Percentiles rank a stretch among this genome's conserved stretches.
Conservation (phyloP, 352 stramenopile genomes). For the Globisporangium heterothallicum region DNA sequence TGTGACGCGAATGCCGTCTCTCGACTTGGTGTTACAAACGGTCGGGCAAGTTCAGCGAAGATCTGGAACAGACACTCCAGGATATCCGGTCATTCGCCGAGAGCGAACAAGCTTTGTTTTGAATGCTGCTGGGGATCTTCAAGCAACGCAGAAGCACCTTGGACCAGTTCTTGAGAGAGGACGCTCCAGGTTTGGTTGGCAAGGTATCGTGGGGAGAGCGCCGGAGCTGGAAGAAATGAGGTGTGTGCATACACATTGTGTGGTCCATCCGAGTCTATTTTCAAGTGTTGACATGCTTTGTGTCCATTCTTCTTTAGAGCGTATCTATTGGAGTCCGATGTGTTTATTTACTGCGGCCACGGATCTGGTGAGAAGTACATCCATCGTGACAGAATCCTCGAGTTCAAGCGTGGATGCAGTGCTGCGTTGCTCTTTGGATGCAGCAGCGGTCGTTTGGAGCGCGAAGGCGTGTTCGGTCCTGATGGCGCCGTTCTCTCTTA, state of each 20-base stretch:
- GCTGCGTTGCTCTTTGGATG: constrained; percentile 96
- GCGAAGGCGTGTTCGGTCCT: constrained; percentile 89
- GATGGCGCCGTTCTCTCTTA: constrained; percentile 94
- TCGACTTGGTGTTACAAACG: constrained; percentile 51
- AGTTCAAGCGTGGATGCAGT: constrained; percentile 46
- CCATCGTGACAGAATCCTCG: constrained; percentile 70
- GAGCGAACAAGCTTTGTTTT: constrained; percentile 52
- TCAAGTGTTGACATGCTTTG: neutral
- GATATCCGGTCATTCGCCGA: constrained; percentile 16
- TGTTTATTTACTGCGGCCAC: constrained; percentile 98
- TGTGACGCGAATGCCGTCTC: constrained; percentile 73
- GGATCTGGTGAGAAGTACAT: constrained; percentile 93
- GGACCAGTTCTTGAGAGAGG: constrained; percentile 43
- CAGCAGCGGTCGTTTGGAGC: constrained; percentile 91
- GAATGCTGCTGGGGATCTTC: constrained; percentile 72
- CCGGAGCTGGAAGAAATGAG: constrained; percentile 47
- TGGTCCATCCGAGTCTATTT: neutral
- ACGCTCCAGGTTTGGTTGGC: constrained; percentile 33
- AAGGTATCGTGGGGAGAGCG: constrained; percentile 38
- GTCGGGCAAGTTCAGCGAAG: neutral
- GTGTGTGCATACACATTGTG: constrained; percentile 18
- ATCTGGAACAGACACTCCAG: neutral
- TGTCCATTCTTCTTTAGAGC: constrained; percentile 18
- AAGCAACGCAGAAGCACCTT: constrained; percentile 53
- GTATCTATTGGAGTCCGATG: constrained; percentile 55